phyloP scores from a whole-genome alignment of 106 monocot genomes.

The Iris macrosiphon region DNA sequence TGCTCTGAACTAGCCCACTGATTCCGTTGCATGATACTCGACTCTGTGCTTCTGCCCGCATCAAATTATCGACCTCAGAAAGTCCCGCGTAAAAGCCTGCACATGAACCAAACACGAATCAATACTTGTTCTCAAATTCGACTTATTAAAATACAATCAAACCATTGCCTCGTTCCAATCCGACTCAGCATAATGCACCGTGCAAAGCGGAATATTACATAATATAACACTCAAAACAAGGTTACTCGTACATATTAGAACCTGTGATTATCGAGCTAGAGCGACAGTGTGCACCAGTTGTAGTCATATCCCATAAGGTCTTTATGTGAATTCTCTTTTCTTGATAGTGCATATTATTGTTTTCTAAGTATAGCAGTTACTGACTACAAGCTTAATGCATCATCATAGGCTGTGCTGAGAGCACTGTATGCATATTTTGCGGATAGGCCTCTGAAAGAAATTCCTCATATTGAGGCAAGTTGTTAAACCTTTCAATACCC shows the following conservation, averaged over 20 bases:
- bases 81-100: no score
- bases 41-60: no score
- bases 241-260: conserved; percentile 52
- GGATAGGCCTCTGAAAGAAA: conserved; percentile 9
- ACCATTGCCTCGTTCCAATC: no score
- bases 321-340: background rate
- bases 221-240: no score
- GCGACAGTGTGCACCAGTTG: conserved; percentile 82
- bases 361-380: background rate
- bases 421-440: conserved; percentile 10
- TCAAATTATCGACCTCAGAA: no score
- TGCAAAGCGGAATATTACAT: no score
- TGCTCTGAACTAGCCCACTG: no score
- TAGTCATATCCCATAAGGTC: conserved; percentile 89
- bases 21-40: no score
- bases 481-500: background rate
- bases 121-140: no score
- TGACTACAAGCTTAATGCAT: background rate
- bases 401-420: conserved; percentile 1
- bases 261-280: conserved; percentile 93
- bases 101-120: no score
- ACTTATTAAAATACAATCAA: no score
- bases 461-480: conserved; percentile 5
- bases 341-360: background rate
- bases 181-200: no score